Base-by-base conservation (phyloP, 352 stramenopile species). In the Pythium rishiriense region DNA sequence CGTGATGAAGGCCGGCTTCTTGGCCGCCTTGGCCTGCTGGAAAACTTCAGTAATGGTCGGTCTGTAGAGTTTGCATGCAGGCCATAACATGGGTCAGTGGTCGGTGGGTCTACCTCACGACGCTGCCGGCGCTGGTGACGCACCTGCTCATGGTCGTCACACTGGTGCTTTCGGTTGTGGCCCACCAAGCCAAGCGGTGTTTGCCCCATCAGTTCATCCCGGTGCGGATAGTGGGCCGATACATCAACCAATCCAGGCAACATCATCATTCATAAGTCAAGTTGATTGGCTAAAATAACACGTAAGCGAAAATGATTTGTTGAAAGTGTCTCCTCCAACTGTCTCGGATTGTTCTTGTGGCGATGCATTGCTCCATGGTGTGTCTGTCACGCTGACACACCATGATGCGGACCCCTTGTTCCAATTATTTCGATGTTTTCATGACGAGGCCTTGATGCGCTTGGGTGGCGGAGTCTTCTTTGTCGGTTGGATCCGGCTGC, bases 1-100 rank as follows among this genome's bases (percentile, higher is more conserved):
- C 21, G 95, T 92, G 62, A 99, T 89, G 83, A 99, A 99, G 7
- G 96, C 95, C 19, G 97, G 91, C 62, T 70, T 78, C 35, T 83
- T 78, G 42, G 73, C 73, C n/a, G 78, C 76, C 80, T 93, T 93
- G 66, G 80, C 62, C 35, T 85, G 69, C 11, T 74, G 79, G 53
- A 94, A 83, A 53, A 86, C 74, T 42, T 94, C 70, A 31, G 68
- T 62, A 56, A 94, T 88, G 14, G 74, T 88, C 60, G 78, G 72
- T 84, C 78, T 91, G 17, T 10, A 22, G 6, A 46, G 12, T 17
- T 22, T n/a, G n/a, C n/a, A n/a, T n/a, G n/a, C n/a, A n/a, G n/a
- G n/a, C n/a, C n/a, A n/a, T n/a, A n/a, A n/a, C n/a, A n/a, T n/a
- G n/a, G n/a, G n/a, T n/a, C n/a, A n/a, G n/a, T n/a, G 33, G 33